Evolutionary conservation across 1,284 basidiomycete genomes (phyloP), one percentile per base, ranked within the genome.

Genomic region (Neonothopanus nambi): DNA sequence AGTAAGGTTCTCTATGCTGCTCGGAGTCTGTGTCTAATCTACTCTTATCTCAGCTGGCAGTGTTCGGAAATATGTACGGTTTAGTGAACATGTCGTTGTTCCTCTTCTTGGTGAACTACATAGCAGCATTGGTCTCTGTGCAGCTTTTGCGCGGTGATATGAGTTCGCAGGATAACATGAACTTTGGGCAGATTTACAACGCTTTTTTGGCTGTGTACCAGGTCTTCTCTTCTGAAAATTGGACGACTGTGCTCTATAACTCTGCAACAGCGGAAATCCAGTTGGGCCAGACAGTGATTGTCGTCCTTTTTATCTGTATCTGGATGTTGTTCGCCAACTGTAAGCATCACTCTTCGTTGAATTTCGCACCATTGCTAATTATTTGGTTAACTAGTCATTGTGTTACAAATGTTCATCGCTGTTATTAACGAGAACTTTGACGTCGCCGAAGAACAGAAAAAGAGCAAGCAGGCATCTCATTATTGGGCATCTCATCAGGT

Each of bases 351-450:
- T 12, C 41, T 20, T 39, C 18, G 35, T 39, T 8, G 15, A 5
- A 17, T n/a, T 51, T 33, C 21, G 47, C 61, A 20, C 48, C 51
- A 49, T 60, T 55, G 59, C 33, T 46, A 17, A 45, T 28, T n/a
- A 9, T 18, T 38, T 38, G n/a, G 1, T n/a, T 51, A 79, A 33
- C 13, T 57, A 94, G 93, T 95, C 74, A 94, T 98, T 63, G 79
- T 98, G n/a, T 70, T 97, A 53, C 95, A 98, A 65, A 93, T 98
- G 88, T 98, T 98, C 75, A 95, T 99, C 65, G 96, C 95, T 33
- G 95, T 98, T 50, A 95, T 99, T 78, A 95, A 97, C 69, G 95
- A 98, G 75, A 98, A 97, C 70, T 98, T 98, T 63, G 81, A 89
- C 40, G 84, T 98, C 3, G 93, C 94, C 0, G 96, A 98, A 65